Conservation (phyloP, 176 grass and related monocot species). For the Juncus inflexus region DNA sequence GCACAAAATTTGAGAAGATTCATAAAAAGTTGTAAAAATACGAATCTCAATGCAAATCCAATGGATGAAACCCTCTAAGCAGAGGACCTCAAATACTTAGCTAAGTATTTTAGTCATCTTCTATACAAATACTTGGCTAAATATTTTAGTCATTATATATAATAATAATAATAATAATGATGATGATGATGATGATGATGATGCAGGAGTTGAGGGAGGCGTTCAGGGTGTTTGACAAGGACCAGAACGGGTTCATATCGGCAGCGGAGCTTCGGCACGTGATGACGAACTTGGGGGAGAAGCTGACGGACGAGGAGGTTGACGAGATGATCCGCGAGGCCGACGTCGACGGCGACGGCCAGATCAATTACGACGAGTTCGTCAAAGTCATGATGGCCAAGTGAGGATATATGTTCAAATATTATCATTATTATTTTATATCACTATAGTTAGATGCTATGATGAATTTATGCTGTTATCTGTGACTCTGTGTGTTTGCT, state of each 20-base stretch:
- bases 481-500: background rate
- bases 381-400: constrained; percentile 84
- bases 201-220: constrained; percentile 49
- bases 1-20: too few species aligned
- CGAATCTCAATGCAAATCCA: too few species aligned
- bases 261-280: constrained; percentile 55
- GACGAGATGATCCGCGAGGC: constrained; percentile 71
- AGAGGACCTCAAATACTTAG: too few species aligned
- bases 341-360: constrained; percentile 61
- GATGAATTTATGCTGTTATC: background rate
- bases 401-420: constrained; percentile 29
- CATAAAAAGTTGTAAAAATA: too few species aligned
- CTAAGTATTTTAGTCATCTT: too few species aligned
- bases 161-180: too few species aligned
- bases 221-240: constrained; percentile 75
- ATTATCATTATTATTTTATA: background rate
- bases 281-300: constrained; percentile 69
- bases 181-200: too few species aligned
- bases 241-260: constrained; percentile 79
- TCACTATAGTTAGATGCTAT: background rate
- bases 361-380: constrained; percentile 88
- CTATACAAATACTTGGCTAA: too few species aligned
- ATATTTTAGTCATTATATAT: too few species aligned
- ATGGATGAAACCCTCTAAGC: too few species aligned
- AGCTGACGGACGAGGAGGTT: constrained; percentile 53